Evolutionary conservation across 1,284 basidiomycete species (phyloP), one percentile per base, ranked within the genome.

Genomic region (Rhodotorula sp.): DNA sequence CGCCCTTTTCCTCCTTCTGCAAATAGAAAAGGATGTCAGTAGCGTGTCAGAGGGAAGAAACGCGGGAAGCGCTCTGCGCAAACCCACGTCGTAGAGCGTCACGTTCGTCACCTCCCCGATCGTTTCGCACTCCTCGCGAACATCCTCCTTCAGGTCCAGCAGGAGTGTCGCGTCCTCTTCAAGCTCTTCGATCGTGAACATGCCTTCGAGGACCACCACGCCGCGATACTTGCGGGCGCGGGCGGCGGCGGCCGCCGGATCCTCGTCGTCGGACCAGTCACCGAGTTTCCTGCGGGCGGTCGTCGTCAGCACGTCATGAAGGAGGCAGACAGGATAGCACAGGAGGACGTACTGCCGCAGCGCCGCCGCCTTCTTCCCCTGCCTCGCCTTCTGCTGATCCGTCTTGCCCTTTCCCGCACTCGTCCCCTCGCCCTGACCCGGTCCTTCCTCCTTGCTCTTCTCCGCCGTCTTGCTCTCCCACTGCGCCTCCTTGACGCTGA

Each of bases 81-180:
- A 8, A 86, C 92, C 82, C 80, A 96, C 94, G 83, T 99, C 96
- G 81, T 96, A 99, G 44, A 99, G 82, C n/a, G 93, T 89, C 0
- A 98, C 92, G 78, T 94, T 97, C 1, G 95, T 99, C 3, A 99
- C 96, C 75, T 92, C 89, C n/a, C 97, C 97, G 21, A 99, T 82
- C 0, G 86, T 86, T 64, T 90, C 89, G 75, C 94, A 97, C 80
- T 99, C 96, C 53, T 97, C 94, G 67, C 96, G 87, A 17, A 99
- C 94, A 77, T 99, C 96, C 77, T 97, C 91, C 80, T 97, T 97
- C 64, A 98, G 85, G 78, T 99, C 96, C 19, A 99, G 86, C 21
- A 98, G 83, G 32, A 99, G 83, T 8, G 91, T 87, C 0, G 92
- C 86, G 78, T 99, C 96, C 77, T 92, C 88, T 50, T 93, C 90